Conservation (phyloP, 2,329 filamentous ascomycete genomes). For the Trichothecium sympodiale region DNA sequence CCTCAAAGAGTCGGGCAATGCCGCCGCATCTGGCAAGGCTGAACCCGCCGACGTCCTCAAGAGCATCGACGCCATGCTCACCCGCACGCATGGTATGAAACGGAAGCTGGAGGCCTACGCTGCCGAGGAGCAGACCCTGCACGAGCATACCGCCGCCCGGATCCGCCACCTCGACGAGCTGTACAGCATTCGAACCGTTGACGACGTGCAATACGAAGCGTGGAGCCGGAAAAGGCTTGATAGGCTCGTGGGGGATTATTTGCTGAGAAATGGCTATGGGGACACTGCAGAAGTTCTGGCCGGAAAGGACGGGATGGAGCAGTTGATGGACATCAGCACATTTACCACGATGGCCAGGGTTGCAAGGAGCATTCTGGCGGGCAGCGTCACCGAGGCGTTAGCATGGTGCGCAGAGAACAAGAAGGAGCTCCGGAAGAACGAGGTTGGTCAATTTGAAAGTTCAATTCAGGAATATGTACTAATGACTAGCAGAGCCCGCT, state of each 20-base stretch:
- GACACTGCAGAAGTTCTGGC: constrained; percentile 68
- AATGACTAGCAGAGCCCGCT: constrained; percentile 52
- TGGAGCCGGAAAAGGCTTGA: constrained; percentile 80
- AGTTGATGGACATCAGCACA: constrained; percentile 79
- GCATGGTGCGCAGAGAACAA: constrained; percentile 92
- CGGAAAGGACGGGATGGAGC: constrained; percentile 60
- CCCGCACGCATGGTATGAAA: constrained; percentile 75
- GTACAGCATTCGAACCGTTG: constrained; percentile 66
- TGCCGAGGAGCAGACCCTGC: constrained; percentile 68
- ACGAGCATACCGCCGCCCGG: constrained; percentile 64
- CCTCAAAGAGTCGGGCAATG: constrained; percentile 53
- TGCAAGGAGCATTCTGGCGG: constrained; percentile 57
- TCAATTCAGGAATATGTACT: neutral
- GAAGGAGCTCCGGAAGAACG: constrained; percentile 79
- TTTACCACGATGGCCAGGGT: constrained; percentile 77
- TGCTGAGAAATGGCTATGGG: constrained; percentile 73
- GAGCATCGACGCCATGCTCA: constrained; percentile 74
- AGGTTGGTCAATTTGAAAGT: constrained; percentile 38
- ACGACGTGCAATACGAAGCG: constrained; percentile 85
- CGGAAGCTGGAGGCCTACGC: constrained; percentile 71
- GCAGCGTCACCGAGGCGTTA: constrained; percentile 67
- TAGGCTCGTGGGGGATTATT: constrained; percentile 81
- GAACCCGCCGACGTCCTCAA: constrained; percentile 62
- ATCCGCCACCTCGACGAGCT: constrained; percentile 73
- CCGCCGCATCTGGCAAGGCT: constrained; percentile 51